Evolutionary conservation across 2,329 filamentous ascomycete species (phyloP), one percentile per base, ranked within the genome.

Genomic region (Aspergillus aculeatinus): DNA sequence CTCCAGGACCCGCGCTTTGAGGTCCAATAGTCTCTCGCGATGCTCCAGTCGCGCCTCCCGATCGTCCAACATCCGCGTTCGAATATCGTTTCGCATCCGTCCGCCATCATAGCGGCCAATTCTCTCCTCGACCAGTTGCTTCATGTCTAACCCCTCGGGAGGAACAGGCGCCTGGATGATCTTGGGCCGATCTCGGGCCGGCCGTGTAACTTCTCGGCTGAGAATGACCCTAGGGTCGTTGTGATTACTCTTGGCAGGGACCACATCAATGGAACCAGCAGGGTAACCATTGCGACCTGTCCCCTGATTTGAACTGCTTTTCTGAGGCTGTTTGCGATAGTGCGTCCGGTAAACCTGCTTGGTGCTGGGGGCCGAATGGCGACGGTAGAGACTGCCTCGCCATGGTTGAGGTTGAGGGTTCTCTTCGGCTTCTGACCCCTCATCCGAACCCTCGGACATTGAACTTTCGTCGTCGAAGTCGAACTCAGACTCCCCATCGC

Each of bases 401-500:
- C 59, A 65, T 52, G 57, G 62, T 9, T 59, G 51, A 21, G 58
- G 21, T 9, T 59, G 51, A 21, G 58, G 21, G 29, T 60, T 60
- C n/a, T 69, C 63, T 6, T 63, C 59, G 9, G 48, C 29, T 50
- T 65, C 62, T 19, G 65, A 60, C 42, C 71, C 70, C 33, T 60
- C 60, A 14, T 67, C 66, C 10, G 66, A 67, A 29, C 67, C 66
- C 11, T 74, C 73, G 6, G 69, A 72, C 2, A 64, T 65, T 6
- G 71, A 73, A 42, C 65, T 71, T 16, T 55, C 53, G 44, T 55
- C 53, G 11, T 55, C 53, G n/a, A 55, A 48, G 42, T 55, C 53
- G 19, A 70, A 55, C 42, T 65, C 59, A 1, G 70, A 72, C 19
- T 72, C 69, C 19, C 72, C 70, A 29, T 74, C 70, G n/a, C 65